These are phyloP conservation scores for Scleroderma citrinum DNA, from an alignment of 768 basidiomycete species.

Conservation along the genomic window DNA sequence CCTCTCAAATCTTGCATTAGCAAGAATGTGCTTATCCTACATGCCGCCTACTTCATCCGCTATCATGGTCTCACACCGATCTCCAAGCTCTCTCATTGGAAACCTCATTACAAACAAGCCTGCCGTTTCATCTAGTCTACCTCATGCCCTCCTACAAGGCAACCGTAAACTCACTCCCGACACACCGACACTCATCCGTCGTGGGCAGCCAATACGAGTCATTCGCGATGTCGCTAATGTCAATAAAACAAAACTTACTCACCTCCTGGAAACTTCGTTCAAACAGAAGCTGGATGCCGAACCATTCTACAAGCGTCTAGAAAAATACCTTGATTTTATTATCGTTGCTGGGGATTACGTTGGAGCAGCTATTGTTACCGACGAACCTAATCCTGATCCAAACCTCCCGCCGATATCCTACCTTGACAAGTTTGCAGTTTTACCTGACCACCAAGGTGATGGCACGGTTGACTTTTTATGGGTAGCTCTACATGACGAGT, in stretches of 20 bases:
- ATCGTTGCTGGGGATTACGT: slow-evolving; percentile 94
- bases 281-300: slow-evolving; percentile 60
- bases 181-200: slow-evolving; percentile 89
- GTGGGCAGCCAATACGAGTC: slow-evolving; percentile 83
- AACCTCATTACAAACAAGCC: slow-evolving; percentile 99
- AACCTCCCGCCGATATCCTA: slow-evolving; percentile 62
- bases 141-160: slow-evolving; percentile 86
- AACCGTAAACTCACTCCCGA: slow-evolving; percentile 81
- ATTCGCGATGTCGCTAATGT: slow-evolving; percentile 64
- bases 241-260: slow-evolving; percentile 67
- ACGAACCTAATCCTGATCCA: slow-evolving; percentile 37
- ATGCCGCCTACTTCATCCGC: slow-evolving; percentile 95
- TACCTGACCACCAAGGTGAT: slow-evolving; percentile 93
- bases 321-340: slow-evolving; percentile 78
- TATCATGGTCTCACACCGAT: slow-evolving; percentile 95
- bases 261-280: slow-evolving; percentile 87
- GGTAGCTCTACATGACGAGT: slow-evolving; percentile 98
- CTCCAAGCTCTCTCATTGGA: slow-evolving; percentile 89
- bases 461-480: slow-evolving; percentile 99
- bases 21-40: slow-evolving; percentile 79
- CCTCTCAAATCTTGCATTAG: slow-evolving; percentile 77
- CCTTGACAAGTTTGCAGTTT: slow-evolving; percentile 97
- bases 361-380: slow-evolving; percentile 91
- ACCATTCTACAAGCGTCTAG: slow-evolving; percentile 76
- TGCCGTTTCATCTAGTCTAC: slow-evolving; percentile 89